Conservation (phyloP, 169 alveolate species). For the Plasmodium vivax region DNA sequence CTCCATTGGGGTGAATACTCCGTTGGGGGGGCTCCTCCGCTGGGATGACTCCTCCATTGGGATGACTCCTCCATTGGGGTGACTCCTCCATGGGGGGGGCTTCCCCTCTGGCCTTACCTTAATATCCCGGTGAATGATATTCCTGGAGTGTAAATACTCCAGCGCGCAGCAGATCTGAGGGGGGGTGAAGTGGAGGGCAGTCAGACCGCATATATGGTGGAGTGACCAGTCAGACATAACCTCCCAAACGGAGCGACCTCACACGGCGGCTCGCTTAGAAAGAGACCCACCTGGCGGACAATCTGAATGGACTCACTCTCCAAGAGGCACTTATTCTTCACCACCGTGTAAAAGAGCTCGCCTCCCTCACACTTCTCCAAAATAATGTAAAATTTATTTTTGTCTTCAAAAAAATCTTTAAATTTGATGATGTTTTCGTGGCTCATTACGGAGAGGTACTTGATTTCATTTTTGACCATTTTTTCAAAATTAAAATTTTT, state of each 20-base stretch:
- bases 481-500: conserved; percentile 39
- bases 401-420: conserved; percentile 79
- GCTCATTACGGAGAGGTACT: conserved; percentile 50
- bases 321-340: conserved; percentile 76
- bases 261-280: not conserved
- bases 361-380: conserved; percentile 88
- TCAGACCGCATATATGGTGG: not conserved
- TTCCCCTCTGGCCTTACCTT: conserved; percentile 66
- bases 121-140: conserved; percentile 86
- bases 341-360: conserved; percentile 82
- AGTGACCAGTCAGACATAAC: too few species aligned
- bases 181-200: conserved; percentile 29
- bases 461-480: conserved; percentile 67
- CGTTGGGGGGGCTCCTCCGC: not conserved
- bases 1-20: not conserved
- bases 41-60: not conserved
- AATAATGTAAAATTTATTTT: conserved; percentile 77
- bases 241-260: not conserved
- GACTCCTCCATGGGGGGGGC: not conserved
- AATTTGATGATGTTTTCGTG: conserved; percentile 80
- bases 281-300: conserved; percentile 36
- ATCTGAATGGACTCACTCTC: conserved; percentile 75
- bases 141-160: conserved; percentile 79
- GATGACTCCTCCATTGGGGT: not conserved
- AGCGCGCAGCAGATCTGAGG: conserved; percentile 83